Conservation (phyloP, 2,329 filamentous ascomycete species). For the Colletotrichum simmondsii region DNA sequence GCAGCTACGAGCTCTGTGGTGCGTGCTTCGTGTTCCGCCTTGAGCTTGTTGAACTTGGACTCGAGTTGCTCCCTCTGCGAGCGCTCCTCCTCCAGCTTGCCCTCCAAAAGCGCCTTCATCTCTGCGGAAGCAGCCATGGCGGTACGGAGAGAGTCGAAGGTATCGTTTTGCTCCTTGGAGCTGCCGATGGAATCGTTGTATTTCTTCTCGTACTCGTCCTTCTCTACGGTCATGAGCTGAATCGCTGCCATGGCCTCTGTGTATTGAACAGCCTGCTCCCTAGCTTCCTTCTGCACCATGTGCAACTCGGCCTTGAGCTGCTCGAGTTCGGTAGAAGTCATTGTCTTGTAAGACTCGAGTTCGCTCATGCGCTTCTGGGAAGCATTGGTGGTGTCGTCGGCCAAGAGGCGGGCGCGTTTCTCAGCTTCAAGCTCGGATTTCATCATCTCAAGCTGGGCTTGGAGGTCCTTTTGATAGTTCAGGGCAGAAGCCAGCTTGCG, state of each 20-base stretch:
- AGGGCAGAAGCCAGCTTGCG: conserved; percentile 86
- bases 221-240: conserved; percentile 86
- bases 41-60: conserved; percentile 79
- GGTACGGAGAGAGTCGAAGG: conserved; percentile 79
- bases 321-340: conserved; percentile 86
- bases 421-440: conserved; percentile 82
- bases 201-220: conserved; percentile 77
- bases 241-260: conserved; percentile 81
- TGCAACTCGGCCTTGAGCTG: conserved; percentile 88
- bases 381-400: conserved; percentile 87
- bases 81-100: conserved; percentile 86
- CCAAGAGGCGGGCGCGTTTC: conserved; percentile 81
- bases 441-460: conserved; percentile 77
- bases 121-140: conserved; percentile 84
- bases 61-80: conserved; percentile 80
- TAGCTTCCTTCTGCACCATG: conserved; percentile 77
- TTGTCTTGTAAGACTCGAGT: conserved; percentile 85
- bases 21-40: conserved; percentile 84
- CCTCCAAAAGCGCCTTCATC: conserved; percentile 80
- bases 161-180: conserved; percentile 75
- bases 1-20: conserved; percentile 81
- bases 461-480: conserved; percentile 82
- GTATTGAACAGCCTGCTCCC: conserved; percentile 83
- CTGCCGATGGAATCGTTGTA: conserved; percentile 75
- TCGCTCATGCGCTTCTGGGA: conserved; percentile 86